phyloP scores from a whole-genome alignment of 2,329 filamentous ascomycete species.

The Cytospora piceicola region DNA sequence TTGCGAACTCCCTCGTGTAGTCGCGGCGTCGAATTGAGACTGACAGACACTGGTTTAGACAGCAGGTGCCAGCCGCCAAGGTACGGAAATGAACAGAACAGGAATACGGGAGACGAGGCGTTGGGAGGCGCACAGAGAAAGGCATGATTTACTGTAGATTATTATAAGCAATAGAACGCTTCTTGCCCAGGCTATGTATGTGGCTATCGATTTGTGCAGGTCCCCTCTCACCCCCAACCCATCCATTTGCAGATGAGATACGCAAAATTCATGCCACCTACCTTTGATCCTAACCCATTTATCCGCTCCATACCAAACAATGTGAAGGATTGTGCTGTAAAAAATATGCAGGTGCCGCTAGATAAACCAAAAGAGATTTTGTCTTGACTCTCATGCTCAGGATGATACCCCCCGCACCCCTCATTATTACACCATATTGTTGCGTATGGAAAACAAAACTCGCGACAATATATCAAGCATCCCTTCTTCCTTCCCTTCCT shows the following conservation, averaged over 20 bases:
- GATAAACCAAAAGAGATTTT: conserved; percentile 7
- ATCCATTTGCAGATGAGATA: not conserved
- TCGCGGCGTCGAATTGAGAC: too few species aligned
- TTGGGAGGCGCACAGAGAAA: not conserved
- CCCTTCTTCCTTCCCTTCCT: not conserved
- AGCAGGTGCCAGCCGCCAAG: not conserved
- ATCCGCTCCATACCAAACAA: conserved; percentile 11
- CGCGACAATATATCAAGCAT: not conserved
- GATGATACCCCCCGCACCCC: not conserved
- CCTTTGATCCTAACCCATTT: conserved; percentile 7
- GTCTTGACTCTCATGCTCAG: conserved; percentile 15
- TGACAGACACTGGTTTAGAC: not conserved
- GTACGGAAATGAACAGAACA: conserved; percentile 2
- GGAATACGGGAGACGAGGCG: not conserved
- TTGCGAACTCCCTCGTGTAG: too few species aligned
- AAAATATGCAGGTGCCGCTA: conserved; percentile 23
- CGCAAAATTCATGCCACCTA: conserved; percentile 18
- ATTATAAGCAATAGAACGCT: conserved; percentile 18
- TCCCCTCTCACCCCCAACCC: conserved; percentile 14
- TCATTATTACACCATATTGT: conserved; percentile 20
- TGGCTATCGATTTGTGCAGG: conserved; percentile 3
- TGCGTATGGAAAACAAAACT: conserved; percentile 6
- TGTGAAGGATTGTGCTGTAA: conserved; percentile 20
- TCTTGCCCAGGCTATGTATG: conserved; percentile 12
- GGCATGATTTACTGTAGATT: conserved; percentile 10